A percentile compares a stretch with the other conserved stretches of the same genome.
Conservation (phyloP, 768 basidiomycete species). For the Sistotremastrum niveocremeum region DNA sequence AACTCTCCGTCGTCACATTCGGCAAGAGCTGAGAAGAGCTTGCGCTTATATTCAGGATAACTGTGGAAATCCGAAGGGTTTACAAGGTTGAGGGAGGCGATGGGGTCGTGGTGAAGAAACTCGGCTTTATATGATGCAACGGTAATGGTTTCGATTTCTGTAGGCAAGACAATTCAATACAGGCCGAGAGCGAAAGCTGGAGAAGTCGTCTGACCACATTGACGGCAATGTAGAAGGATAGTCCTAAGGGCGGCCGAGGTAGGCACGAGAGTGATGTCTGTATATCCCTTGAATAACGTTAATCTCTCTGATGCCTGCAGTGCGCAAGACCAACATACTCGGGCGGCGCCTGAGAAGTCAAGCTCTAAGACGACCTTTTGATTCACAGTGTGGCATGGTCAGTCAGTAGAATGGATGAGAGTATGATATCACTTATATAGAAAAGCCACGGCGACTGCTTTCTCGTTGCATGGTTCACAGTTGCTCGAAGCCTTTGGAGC, state of each 20-base stretch:
- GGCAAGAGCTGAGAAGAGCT: constrained; percentile 77
- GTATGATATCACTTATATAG: constrained; percentile 60
- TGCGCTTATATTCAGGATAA: constrained; percentile 88
- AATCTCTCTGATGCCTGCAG: constrained; percentile 10
- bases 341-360: constrained; percentile 78
- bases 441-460: constrained; percentile 67
- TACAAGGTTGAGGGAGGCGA: constrained; percentile 44
- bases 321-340: constrained; percentile 36
- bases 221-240: constrained; percentile 77
- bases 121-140: constrained; percentile 61
- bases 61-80: constrained; percentile 69
- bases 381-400: constrained; percentile 70
- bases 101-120: constrained; percentile 67
- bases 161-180: constrained; percentile 14
- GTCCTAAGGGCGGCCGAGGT: constrained; percentile 66
- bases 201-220: constrained; percentile 50
- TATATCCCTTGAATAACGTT: constrained; percentile 55
- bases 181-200: constrained; percentile 7
- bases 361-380: constrained; percentile 93
- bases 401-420: constrained; percentile 15
- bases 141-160: constrained; percentile 62
- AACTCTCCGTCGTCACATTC: constrained; percentile 93
- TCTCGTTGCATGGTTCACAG: constrained; percentile 49
- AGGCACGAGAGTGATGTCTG: constrained; percentile 82
- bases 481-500: not conserved